Base-by-base conservation (phyloP, 371 early-diverging fungal genomes). In the Actinomortierella wolfii region DNA sequence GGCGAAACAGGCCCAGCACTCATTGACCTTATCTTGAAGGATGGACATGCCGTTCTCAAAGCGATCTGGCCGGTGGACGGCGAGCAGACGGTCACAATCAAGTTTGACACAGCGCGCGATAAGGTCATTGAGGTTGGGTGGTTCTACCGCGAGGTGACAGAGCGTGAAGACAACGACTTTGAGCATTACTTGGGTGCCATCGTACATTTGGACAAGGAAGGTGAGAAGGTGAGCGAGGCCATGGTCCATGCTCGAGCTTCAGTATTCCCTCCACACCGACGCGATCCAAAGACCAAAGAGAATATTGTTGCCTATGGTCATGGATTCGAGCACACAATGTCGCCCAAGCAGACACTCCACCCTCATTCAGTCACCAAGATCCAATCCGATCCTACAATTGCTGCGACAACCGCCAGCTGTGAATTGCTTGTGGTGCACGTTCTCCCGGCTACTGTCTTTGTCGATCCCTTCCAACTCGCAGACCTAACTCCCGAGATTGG, bases 341-440 rank as follows among this genome's bases (percentile, higher is more conserved):
- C 44, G 6, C 74, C 74, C 2, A 26, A 67, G 0, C 74, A 67
- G 40, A 66, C 74, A 6, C 57, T 73, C 47, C 74, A 73, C 29
- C 74, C 74, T 11, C 74, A 73, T 18, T 66, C 74, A 11, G 29
- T 73, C 50, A 73, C 74, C 11, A 67, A 59, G 21, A 73, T 73
- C 46, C 62, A 50, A 18, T 73, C 74, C 18, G 59, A 66, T 24
- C 74, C 74, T 7, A 50, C 59, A 15, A 61, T 67, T 15, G 46
- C 46, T 15, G 56, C 34, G 7, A 73, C 74, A 2, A 73, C 67
- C 2, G 40, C 39, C 1, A 54, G 56, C 9, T 73, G 74, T 18
- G 67, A 73, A 15, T 29, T 73, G 17, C 42, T 59, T 45, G 60
- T 73, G 28, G 29, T 73, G 29, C 74, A 73, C 20, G 63, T 73